Conservation (phyloP, 2,329 filamentous ascomycete genomes). For the Stachybotrys echinatus region DNA sequence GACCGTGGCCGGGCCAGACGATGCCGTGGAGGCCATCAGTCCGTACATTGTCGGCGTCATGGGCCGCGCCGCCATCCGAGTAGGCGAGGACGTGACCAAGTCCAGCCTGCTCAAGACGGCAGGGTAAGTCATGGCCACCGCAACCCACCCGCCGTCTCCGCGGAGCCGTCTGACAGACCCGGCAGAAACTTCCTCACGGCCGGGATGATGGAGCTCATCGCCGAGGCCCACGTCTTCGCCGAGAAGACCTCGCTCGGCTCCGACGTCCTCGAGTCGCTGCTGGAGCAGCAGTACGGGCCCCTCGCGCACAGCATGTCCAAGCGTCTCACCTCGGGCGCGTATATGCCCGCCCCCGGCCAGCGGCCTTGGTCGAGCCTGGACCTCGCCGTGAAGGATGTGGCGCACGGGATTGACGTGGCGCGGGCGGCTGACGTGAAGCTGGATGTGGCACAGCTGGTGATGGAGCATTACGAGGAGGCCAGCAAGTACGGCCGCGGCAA, state of each 20-base stretch:
- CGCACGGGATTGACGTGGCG: constrained; percentile 40
- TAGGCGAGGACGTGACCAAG: constrained; percentile 36
- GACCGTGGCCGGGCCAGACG: constrained; percentile 34
- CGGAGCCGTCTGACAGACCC: neutral
- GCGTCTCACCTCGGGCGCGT: constrained; percentile 30
- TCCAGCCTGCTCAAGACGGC: constrained; percentile 43
- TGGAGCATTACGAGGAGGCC: constrained; percentile 37
- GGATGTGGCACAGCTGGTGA: constrained; percentile 34
- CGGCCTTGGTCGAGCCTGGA: constrained; percentile 42
- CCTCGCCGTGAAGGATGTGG: constrained; percentile 47
- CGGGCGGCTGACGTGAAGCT: constrained; percentile 30
- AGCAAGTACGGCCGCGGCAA: constrained; percentile 27
- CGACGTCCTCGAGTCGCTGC: constrained; percentile 33
- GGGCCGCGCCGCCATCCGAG: constrained; percentile 33
- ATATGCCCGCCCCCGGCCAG: constrained; percentile 25
- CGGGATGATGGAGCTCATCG: constrained; percentile 42
- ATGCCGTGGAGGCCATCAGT: constrained; percentile 25
- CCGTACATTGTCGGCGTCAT: constrained; percentile 36
- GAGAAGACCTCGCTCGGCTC: constrained; percentile 36
- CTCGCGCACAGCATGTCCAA: constrained; percentile 30
- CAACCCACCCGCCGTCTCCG: neutral
- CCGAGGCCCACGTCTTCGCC: constrained; percentile 44
- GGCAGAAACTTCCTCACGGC: constrained; percentile 42
- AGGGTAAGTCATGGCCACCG: constrained; percentile 28
- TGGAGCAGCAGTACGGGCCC: constrained; percentile 33